A percentile compares a stretch with the other conserved stretches of the same genome.
Conservation (phyloP, 345 rosid genomes). For the Eucalyptus decipiens region DNA sequence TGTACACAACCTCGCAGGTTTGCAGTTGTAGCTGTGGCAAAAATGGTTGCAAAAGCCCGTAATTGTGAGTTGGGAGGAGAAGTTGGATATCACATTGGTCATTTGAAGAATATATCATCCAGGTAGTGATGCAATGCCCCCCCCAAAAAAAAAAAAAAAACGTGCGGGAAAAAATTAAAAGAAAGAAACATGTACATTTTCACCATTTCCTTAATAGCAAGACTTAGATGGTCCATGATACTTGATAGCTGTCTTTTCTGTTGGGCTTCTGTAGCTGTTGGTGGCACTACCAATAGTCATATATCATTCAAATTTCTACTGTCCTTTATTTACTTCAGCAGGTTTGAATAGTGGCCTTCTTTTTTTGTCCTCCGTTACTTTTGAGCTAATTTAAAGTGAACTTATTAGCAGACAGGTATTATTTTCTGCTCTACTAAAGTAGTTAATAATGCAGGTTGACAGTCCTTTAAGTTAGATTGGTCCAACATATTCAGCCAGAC, state of each 20-base stretch:
- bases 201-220: neutral
- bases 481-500: neutral
- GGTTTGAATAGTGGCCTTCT: neutral
- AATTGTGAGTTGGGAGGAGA: conserved; percentile 73
- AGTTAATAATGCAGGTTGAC: neutral
- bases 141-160: neutral
- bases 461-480: neutral
- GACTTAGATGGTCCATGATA: neutral
- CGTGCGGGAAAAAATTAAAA: neutral
- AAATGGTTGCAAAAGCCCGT: conserved; percentile 86
- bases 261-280: neutral
- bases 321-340: neutral
- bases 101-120: conserved; percentile 50
- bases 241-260: neutral
- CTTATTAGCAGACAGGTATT: neutral
- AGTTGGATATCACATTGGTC: conserved; percentile 94
- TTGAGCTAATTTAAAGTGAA: neutral
- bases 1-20: conserved; percentile 95
- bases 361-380: neutral
- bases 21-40: conserved; percentile 95
- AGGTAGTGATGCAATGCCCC: conserved; percentile 13
- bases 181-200: neutral
- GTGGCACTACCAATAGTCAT: neutral
- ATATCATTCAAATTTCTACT: neutral
- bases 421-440: neutral